Percentiles rank a stretch among this genome's conserved stretches.
Conservation (phyloP, 2,329 filamentous ascomycete species). For the Colletotrichum zoysiae region DNA sequence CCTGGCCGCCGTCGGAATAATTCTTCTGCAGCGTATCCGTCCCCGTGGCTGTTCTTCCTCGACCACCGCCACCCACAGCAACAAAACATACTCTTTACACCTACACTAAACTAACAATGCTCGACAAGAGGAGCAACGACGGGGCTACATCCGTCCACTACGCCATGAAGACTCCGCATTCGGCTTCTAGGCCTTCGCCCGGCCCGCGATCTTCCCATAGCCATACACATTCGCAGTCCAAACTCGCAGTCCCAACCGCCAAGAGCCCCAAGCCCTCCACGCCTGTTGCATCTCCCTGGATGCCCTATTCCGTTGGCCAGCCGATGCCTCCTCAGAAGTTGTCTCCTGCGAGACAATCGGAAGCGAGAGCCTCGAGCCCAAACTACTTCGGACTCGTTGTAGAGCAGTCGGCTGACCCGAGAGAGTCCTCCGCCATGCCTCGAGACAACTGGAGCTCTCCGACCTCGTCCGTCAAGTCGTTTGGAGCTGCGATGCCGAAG, state of each 20-base stretch:
- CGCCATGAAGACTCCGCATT: constrained; percentile 60
- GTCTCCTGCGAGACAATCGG: constrained; percentile 56
- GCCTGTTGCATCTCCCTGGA: constrained; percentile 64
- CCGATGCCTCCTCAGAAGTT: constrained; percentile 62
- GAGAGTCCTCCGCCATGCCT: constrained; percentile 73
- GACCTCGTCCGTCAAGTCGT: constrained; percentile 78
- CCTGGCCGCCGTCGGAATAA: constrained; percentile 39
- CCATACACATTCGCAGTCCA: constrained; percentile 56
- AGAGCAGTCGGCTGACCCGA: constrained; percentile 69
- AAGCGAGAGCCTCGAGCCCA: constrained; percentile 72
- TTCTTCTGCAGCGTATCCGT: constrained; percentile 34
- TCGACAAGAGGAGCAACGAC: constrained; percentile 52
- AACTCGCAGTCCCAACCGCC: constrained; percentile 49
- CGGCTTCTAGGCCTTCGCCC: constrained; percentile 52
- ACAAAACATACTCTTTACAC: constrained; percentile 3
- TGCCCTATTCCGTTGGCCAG: constrained; percentile 68
- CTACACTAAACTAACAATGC: constrained; percentile 46
- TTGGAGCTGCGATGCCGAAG: constrained; percentile 75
- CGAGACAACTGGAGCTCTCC: constrained; percentile 82
- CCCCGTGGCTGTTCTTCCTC: background rate
- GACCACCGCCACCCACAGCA: background rate
- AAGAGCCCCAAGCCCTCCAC: constrained; percentile 60
- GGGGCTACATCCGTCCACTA: constrained; percentile 52
- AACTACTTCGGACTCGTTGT: constrained; percentile 89
- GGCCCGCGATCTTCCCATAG: constrained; percentile 50